Evolutionary conservation across 176 grass and related monocot species (phyloP), one percentile per base, ranked within the genome.

Genomic region (Oryza officinalis): DNA sequence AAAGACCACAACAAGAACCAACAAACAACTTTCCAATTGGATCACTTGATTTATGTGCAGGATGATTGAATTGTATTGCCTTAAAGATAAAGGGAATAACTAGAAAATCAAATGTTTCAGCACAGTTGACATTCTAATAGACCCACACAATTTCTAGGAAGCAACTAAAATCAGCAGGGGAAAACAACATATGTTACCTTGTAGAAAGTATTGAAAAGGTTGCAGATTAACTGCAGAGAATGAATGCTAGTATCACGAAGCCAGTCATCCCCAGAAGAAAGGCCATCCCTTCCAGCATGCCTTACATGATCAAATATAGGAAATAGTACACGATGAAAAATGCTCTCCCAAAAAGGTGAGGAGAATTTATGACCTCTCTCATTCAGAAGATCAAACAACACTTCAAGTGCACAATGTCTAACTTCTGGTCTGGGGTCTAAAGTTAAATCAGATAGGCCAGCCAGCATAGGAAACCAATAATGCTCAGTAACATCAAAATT

Each of bases 391-490:
- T 99, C 97, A 85, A 99, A 99, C 76, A 99, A 76, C 74, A 99
- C 97, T 81, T 99, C 97, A 75, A 99, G 88, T 38, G 97, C 93
- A 84, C 97, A 99, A 78, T 93, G 92, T 78, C 97, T 92, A 78
- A 99, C 89, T 93, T 99, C 97, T 28, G 94, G 75, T 89, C 97
- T 96, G 66, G 91, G 75, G 86, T 99, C 97, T 67, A 99, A 83
- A 79, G 97, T 99, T 78, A 99, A 81, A 90, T 99, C 97, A 86
- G 97, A 99, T 84, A 99, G 87, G 18, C 97, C 97, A 89, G 97
- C 97, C 13, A 99, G 88, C 97, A 99, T 99, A 54, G 97, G 97
- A 84, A 99, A 99, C 97, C 97, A 99, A 67, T 99, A 99, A 80
- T 96, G 91, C 71, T 99, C 97, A 63, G 93, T 92, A 47, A 99